Conservation (phyloP, 352 stramenopile species). For the Globisporangium camurandrum region DNA sequence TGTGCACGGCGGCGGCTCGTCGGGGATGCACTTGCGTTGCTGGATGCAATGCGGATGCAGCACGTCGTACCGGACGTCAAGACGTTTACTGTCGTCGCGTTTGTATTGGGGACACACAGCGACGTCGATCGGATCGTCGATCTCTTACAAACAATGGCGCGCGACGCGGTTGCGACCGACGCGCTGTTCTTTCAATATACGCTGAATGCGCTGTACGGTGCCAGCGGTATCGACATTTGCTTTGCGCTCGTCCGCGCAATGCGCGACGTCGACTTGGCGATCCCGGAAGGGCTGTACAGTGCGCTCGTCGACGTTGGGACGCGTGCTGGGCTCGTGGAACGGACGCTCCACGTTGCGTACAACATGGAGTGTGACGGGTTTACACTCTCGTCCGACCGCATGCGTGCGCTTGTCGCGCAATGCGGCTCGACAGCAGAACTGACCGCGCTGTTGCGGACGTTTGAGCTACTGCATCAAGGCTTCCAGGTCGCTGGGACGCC, state of each 20-base stretch:
- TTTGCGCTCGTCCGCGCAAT: slow-evolving; percentile 58
- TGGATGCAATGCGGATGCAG: slow-evolving; percentile 44
- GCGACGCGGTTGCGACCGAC: slow-evolving; percentile 28
- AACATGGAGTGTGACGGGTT: slow-evolving; percentile 83
- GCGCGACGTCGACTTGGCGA: slow-evolving; percentile 24
- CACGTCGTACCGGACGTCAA: slow-evolving; percentile 46
- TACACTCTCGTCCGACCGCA: slow-evolving; percentile 32
- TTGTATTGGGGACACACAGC: slow-evolving; percentile 50
- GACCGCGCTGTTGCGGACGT: slow-evolving; percentile 47
- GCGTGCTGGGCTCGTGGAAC: slow-evolving; percentile 45
- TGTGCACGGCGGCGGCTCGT: slow-evolving; percentile 52
- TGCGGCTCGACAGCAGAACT: slow-evolving; percentile 43
- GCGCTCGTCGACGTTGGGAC: slow-evolving; percentile 56
- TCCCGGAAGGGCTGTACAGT: slow-evolving; percentile 52
- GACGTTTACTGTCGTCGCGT: slow-evolving; percentile 55
- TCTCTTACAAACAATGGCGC: slow-evolving; percentile 40
- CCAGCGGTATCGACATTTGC: slow-evolving; percentile 63
- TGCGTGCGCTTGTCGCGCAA: slow-evolving; percentile 38
- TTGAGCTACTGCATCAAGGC: slow-evolving; percentile 60
- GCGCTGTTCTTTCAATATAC: slow-evolving; percentile 57
- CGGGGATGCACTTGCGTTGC: slow-evolving; percentile 44
- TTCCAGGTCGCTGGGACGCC: slow-evolving; percentile 14
- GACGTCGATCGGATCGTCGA: slow-evolving; percentile 39
- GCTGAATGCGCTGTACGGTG: slow-evolving; percentile 43
- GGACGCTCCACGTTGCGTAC: slow-evolving; percentile 66